Evolutionary conservation across 306 rosid species (phyloP).

Genomic region (Acacia melanoxylon): DNA sequence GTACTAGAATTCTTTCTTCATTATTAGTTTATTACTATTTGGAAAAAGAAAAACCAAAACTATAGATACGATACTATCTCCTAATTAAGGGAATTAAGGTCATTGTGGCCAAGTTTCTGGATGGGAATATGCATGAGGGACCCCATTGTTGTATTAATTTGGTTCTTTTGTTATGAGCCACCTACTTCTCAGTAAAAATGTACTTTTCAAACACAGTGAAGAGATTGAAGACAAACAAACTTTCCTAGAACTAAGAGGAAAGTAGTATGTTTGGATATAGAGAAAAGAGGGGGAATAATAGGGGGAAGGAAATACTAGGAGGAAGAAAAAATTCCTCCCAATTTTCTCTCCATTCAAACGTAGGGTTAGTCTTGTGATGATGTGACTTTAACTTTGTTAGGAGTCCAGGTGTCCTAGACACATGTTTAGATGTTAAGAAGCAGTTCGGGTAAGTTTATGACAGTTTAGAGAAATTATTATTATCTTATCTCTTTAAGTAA

Average conservation of each 20-base stretch:
- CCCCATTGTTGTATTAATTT: background rate
- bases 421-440: too few species aligned
- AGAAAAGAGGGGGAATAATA: too few species aligned
- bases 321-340: too few species aligned
- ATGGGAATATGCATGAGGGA: background rate
- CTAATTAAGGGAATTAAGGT: background rate
- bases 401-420: too few species aligned
- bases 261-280: background rate
- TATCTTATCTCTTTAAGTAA: too few species aligned
- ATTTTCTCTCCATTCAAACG: too few species aligned
- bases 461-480: too few species aligned
- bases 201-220: background rate
- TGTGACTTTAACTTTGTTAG: background rate
- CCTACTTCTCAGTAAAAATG: background rate
- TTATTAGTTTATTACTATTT: background rate
- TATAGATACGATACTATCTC: background rate
- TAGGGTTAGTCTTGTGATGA: background rate
- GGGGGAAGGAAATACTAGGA: too few species aligned
- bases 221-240: background rate
- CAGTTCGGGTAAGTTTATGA: too few species aligned
- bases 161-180: background rate
- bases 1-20: background rate
- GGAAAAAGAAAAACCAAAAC: background rate
- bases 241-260: background rate
- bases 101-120: background rate